A percentile compares a stretch with the other conserved stretches of the same genome.
These are phyloP conservation scores for Pistacia integerrima DNA, from an alignment of 345 rosid genomes.

Conservation along the genomic window DNA sequence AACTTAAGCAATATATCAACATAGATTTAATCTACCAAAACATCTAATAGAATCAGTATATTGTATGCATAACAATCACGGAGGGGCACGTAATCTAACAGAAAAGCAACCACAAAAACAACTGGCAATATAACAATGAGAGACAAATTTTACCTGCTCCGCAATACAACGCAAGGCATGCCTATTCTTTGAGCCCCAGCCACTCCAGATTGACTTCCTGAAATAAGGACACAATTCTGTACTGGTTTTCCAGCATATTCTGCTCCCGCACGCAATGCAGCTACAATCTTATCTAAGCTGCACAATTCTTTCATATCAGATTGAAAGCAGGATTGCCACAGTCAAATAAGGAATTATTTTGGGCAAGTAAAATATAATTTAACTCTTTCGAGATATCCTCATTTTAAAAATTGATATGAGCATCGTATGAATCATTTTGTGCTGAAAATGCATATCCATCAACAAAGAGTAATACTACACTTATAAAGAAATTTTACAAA, in stretches of 20 bases:
- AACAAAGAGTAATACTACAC: too few species aligned
- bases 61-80: neutral
- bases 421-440: neutral
- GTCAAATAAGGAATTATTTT: slow-evolving; percentile 8
- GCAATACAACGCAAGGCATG: slow-evolving; percentile 82
- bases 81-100: neutral
- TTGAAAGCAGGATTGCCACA: slow-evolving; percentile 2
- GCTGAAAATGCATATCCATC: neutral
- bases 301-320: slow-evolving; percentile 15
- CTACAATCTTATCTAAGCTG: slow-evolving; percentile 76
- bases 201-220: slow-evolving; percentile 85
- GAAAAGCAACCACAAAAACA: neutral
- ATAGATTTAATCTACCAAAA: neutral
- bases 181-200: slow-evolving; percentile 76
- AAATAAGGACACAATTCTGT: slow-evolving; percentile 70
- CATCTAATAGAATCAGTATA: neutral
- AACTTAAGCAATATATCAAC: slow-evolving; percentile 2
- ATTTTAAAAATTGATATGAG: neutral
- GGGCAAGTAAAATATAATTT: neutral
- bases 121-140: neutral
- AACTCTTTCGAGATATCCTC: neutral
- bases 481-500: too few species aligned
- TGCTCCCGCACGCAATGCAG: slow-evolving; percentile 87
- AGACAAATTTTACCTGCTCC: slow-evolving; percentile 70
- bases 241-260: slow-evolving; percentile 63